Conservation (phyloP, 140 eudicot genomes). For the Stevia rebaudiana region DNA sequence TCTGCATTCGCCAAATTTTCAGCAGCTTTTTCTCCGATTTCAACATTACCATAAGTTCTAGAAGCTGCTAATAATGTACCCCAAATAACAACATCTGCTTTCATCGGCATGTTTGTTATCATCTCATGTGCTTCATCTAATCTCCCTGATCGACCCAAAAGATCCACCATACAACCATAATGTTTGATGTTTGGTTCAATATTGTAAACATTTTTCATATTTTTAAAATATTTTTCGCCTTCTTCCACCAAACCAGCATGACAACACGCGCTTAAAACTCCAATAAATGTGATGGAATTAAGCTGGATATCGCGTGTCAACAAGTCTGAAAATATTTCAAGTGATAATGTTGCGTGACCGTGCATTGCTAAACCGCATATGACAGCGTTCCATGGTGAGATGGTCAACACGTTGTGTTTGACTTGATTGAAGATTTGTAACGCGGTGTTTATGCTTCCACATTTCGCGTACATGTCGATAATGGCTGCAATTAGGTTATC, state of each 20-base stretch:
- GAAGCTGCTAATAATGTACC: slow-evolving; percentile 25
- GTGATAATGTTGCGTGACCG: slow-evolving; percentile 15
- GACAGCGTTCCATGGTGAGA: slow-evolving; percentile 33
- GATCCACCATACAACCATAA: slow-evolving; percentile 33
- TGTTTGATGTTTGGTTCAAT: slow-evolving; percentile 29
- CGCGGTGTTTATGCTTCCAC: slow-evolving; percentile 24
- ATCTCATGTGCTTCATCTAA: slow-evolving; percentile 23
- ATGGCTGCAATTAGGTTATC: slow-evolving; percentile 67
- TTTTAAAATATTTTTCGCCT: slow-evolving; percentile 24
- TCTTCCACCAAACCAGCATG: slow-evolving; percentile 27
- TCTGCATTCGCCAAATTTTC: slow-evolving; percentile 20
- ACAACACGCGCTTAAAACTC: slow-evolving; percentile 26
- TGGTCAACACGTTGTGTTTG: slow-evolving; percentile 4
- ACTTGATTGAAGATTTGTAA: slow-evolving; percentile 18
- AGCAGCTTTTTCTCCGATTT: slow-evolving; percentile 30
- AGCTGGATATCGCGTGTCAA: slow-evolving; percentile 1
- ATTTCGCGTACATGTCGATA: slow-evolving; percentile 34
- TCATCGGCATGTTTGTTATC: slow-evolving; percentile 27
- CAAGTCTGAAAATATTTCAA: slow-evolving; percentile 19
- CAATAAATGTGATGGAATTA: slow-evolving; percentile 27
- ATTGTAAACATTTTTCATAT: slow-evolving; percentile 18
- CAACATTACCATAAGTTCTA: slow-evolving; percentile 18
- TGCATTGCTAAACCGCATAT: slow-evolving; percentile 27
- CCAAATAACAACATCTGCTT: slow-evolving; percentile 34
- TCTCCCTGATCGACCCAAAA: slow-evolving; percentile 30